Evolutionary conservation across 176 grass and related monocot genomes (phyloP).

Genomic region (Oryza rufipogon): DNA sequence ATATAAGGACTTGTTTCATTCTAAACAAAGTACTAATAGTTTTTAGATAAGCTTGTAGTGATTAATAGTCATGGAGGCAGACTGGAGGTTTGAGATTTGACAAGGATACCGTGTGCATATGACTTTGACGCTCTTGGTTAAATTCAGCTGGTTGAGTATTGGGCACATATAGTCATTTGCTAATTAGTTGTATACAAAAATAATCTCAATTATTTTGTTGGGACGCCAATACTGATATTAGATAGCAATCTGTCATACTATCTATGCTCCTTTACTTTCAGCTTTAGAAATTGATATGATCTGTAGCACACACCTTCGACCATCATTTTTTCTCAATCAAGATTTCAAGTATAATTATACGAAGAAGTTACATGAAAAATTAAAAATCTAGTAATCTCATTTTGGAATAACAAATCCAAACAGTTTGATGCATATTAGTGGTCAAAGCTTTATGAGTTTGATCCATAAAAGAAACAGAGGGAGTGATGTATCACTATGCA

Average conservation of each 20-base stretch:
- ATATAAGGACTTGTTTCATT: background rate
- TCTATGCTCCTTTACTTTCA: background rate
- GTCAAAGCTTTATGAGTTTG: background rate
- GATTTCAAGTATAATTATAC: background rate
- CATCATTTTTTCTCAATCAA: background rate
- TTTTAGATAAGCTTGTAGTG: background rate
- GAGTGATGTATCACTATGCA: background rate
- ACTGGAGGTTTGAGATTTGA: background rate
- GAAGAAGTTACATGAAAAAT: background rate
- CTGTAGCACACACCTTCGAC: background rate
- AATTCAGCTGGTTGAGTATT: slow-evolving; percentile 29
- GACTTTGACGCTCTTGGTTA: background rate
- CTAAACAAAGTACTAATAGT: background rate
- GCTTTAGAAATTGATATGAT: background rate
- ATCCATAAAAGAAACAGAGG: background rate
- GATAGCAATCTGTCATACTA: background rate
- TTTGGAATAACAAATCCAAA: background rate
- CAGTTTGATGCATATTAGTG: background rate
- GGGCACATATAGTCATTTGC: background rate
- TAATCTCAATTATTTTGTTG: background rate
- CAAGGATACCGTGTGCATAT: background rate
- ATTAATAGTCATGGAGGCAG: background rate
- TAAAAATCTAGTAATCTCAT: background rate
- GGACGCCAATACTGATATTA: background rate
- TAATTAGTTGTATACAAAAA: slow-evolving; percentile 1